phyloP scores from a whole-genome alignment of 2,329 filamentous ascomycete species.

The Apiospora kogelbergensis region DNA sequence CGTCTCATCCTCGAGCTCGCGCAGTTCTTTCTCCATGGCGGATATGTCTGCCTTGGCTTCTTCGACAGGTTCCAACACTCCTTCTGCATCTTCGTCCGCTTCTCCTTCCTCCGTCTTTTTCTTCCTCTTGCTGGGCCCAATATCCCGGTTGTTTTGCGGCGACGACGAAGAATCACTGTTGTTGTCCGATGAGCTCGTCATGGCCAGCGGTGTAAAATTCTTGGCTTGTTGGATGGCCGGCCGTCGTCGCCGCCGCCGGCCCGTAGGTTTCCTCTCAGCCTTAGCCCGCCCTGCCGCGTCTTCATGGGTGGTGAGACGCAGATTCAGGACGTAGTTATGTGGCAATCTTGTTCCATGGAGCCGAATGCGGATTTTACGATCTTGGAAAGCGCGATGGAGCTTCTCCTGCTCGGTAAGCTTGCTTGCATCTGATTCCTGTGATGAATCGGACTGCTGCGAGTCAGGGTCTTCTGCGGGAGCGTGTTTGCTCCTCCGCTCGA shows the following conservation, averaged over 20 bases:
- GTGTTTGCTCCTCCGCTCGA: slow-evolving; percentile 41
- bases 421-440: not conserved
- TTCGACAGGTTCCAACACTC: slow-evolving; percentile 20
- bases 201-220: not conserved
- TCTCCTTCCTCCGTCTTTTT: not conserved
- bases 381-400: slow-evolving; percentile 50
- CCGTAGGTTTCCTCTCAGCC: slow-evolving; percentile 22
- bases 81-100: slow-evolving; percentile 8
- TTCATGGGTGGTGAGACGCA: slow-evolving; percentile 50
- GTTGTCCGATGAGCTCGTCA: slow-evolving; percentile 16
- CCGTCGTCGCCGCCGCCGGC: slow-evolving; percentile 23
- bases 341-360: slow-evolving; percentile 56
- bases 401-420: slow-evolving; percentile 43
- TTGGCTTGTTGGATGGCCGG: slow-evolving; percentile 7
- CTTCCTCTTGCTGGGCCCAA: not conserved
- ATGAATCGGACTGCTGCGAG: slow-evolving; percentile 28
- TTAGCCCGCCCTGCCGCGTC: slow-evolving; percentile 33
- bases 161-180: slow-evolving; percentile 7
- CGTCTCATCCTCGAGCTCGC: slow-evolving; percentile 46
- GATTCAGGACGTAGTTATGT: slow-evolving; percentile 49
- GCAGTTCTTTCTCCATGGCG: slow-evolving; percentile 36
- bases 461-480: slow-evolving; percentile 31
- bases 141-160: not conserved
- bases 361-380: slow-evolving; percentile 56
- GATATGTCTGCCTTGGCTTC: slow-evolving; percentile 15